Conservation (phyloP, 768 basidiomycete species). For the Boletus rubropictus region DNA sequence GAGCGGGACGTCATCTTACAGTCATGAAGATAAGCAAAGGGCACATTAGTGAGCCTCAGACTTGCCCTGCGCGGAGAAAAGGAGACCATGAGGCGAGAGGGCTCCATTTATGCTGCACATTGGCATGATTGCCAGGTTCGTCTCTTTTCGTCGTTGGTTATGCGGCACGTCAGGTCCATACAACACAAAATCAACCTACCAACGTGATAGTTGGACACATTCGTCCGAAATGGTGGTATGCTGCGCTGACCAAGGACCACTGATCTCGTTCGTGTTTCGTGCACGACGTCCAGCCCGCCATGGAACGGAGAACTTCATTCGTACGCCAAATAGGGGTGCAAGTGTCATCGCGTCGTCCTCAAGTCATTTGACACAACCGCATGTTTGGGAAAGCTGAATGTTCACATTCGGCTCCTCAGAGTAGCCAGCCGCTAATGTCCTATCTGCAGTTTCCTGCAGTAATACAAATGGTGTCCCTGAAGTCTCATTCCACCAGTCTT, state of each 20-base stretch:
- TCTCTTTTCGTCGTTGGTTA: constrained; percentile 8
- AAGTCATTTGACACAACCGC: constrained; percentile 15
- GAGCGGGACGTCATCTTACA: constrained; percentile 1
- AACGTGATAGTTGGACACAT: constrained; percentile 15
- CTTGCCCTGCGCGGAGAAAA: neutral
- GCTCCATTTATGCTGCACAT: constrained; percentile 1
- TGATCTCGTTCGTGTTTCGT: constrained; percentile 17
- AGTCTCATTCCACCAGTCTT: constrained; percentile 3
- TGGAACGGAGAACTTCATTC: constrained; percentile 11
- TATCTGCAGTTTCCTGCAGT: neutral
- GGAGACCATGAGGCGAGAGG: constrained; percentile 14
- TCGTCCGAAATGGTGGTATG: constrained; percentile 7
- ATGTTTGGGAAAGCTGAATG: constrained; percentile 6
- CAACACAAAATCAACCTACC: constrained; percentile 7
- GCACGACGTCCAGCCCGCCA: constrained; percentile 18
- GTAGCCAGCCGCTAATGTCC: neutral
- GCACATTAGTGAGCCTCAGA: neutral
- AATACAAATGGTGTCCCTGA: neutral
- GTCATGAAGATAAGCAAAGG: neutral
- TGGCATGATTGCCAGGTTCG: constrained; percentile 13
- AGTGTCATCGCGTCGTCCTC: constrained; percentile 4
- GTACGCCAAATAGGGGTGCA: constrained; percentile 5
- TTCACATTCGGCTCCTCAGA: neutral
- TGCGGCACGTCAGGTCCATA: constrained; percentile 6
- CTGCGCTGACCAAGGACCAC: constrained; percentile 5